These are phyloP conservation scores for Trichosporon ovoides DNA, from an alignment of 1,284 basidiomycete genomes.

Conservation along the genomic window DNA sequence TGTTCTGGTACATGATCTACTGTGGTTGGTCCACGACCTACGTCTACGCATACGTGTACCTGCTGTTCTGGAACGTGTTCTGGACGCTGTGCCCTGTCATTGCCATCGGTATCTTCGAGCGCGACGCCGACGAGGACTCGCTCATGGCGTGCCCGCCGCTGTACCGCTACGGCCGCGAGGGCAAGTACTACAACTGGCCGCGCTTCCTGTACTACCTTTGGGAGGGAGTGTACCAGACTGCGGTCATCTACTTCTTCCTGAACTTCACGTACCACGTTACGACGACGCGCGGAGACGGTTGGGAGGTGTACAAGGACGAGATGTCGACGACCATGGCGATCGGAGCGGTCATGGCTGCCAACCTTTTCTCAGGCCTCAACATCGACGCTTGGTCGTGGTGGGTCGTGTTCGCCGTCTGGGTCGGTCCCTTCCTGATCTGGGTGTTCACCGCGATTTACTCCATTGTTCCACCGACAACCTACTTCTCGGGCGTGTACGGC, in stretches of 20 bases:
- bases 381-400: conserved; percentile 88
- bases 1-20: conserved; percentile 99
- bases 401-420: conserved; percentile 76
- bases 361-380: conserved; percentile 85
- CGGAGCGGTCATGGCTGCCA: conserved; percentile 71
- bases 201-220: conserved; percentile 79
- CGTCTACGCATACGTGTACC: conserved; percentile 86
- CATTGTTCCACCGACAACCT: conserved; percentile 67
- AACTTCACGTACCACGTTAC: conserved; percentile 74
- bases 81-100: conserved; percentile 95
- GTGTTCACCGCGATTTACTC: conserved; percentile 82
- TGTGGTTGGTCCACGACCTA: conserved; percentile 92
- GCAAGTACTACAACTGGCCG: conserved; percentile 74
- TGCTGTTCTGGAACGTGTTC: conserved; percentile 98
- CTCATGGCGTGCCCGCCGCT: conserved; percentile 91
- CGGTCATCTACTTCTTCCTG: conserved; percentile 84
- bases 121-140: conserved; percentile 76
- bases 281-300: conserved; percentile 75
- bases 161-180: conserved; percentile 75
- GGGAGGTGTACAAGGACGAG: conserved; percentile 71
- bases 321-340: conserved; percentile 91
- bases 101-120: conserved; percentile 93
- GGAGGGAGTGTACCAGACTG: conserved; percentile 83
- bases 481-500: conserved; percentile 65
- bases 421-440: conserved; percentile 58